Evolutionary conservation across 257 asterid genomes (phyloP).

Genomic region (Solanum pennellii): DNA sequence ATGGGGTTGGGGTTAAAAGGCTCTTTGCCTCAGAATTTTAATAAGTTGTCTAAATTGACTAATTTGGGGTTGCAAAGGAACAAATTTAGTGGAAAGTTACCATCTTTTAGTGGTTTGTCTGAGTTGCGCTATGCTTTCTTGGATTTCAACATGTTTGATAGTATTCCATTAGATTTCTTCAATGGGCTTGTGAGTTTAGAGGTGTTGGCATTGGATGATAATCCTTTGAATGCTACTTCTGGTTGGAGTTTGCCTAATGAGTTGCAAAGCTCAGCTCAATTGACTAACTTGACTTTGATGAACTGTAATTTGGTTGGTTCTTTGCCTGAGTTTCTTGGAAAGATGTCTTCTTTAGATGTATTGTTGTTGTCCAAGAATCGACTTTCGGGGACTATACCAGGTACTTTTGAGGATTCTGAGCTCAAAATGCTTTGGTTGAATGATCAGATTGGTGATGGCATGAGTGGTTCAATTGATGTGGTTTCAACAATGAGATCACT

Average conservation of each 20-base stretch:
- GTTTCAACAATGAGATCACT: slow-evolving; percentile 51
- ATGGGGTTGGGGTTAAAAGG: slow-evolving; percentile 62
- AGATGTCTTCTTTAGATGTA: slow-evolving; percentile 62
- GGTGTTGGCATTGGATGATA: slow-evolving; percentile 67
- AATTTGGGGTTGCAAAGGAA: slow-evolving; percentile 70
- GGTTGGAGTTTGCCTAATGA: slow-evolving; percentile 68
- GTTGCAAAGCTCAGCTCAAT: slow-evolving; percentile 49
- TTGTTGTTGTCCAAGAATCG: slow-evolving; percentile 44
- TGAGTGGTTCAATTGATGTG: slow-evolving; percentile 62
- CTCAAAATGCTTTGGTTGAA: slow-evolving; percentile 57
- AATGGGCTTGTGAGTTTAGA: slow-evolving; percentile 61
- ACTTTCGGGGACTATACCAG: slow-evolving; percentile 51
- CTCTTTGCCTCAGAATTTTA: slow-evolving; percentile 55
- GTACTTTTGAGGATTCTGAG: slow-evolving; percentile 44
- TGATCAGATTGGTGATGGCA: slow-evolving; percentile 49
- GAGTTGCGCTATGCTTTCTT: slow-evolving; percentile 54
- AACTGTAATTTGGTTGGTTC: slow-evolving; percentile 60
- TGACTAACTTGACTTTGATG: slow-evolving; percentile 56
- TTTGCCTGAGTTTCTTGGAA: slow-evolving; percentile 66
- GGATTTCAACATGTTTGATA: slow-evolving; percentile 63
- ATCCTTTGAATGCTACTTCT: slow-evolving; percentile 50
- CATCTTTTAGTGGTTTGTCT: slow-evolving; percentile 61
- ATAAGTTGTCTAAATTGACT: slow-evolving; percentile 38
- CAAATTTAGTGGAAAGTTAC: slow-evolving; percentile 53
- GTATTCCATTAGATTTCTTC: slow-evolving; percentile 76